Evolutionary conservation across 2,329 filamentous ascomycete genomes (phyloP).

Genomic region (Monosporascus cannonballus): DNA sequence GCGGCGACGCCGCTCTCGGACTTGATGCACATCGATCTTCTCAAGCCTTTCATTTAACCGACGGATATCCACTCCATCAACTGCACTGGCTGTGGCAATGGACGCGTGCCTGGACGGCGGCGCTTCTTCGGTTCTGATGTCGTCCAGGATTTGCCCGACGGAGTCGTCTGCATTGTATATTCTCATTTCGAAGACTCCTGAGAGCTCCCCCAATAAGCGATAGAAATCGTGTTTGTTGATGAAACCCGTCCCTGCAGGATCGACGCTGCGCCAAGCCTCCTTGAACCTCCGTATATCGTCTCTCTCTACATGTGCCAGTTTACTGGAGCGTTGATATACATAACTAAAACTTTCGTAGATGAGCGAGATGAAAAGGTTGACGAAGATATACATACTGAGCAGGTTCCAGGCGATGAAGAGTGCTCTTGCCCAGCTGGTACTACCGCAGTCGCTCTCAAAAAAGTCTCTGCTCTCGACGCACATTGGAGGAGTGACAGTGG

Average conservation of each 20-base stretch:
- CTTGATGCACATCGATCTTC: conserved; percentile 66
- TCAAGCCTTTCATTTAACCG: conserved; percentile 69
- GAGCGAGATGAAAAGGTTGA: conserved; percentile 94
- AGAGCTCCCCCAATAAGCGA: conserved; percentile 81
- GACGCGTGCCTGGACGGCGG: conserved; percentile 49
- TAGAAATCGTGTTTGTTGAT: conserved; percentile 89
- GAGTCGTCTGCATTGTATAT: conserved; percentile 91
- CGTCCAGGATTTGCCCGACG: conserved; percentile 78
- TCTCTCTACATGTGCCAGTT: conserved; percentile 81
- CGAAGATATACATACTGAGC: conserved; percentile 99
- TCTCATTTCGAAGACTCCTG: conserved; percentile 93
- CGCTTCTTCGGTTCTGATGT: conserved; percentile 56
- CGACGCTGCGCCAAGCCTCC: conserved; percentile 94
- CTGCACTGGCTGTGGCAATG: conserved; percentile 44
- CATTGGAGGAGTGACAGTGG: conserved; percentile 68
- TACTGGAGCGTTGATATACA: conserved; percentile 93
- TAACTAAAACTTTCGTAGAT: conserved; percentile 99
- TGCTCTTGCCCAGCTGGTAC: conserved; percentile 77
- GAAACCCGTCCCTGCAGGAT: conserved; percentile 84
- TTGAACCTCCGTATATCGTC: conserved; percentile 97
- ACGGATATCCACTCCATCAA: conserved; percentile 62
- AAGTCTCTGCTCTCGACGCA: conserved; percentile 71
- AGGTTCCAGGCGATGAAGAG: conserved; percentile 98
- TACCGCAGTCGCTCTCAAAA: conserved; percentile 88
- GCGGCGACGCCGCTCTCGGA: conserved; percentile 67